A percentile compares a stretch with the other conserved stretches of the same genome.
phyloP scores from a whole-genome alignment of 2,329 filamentous ascomycete species.

The Alternaria sp. region DNA sequence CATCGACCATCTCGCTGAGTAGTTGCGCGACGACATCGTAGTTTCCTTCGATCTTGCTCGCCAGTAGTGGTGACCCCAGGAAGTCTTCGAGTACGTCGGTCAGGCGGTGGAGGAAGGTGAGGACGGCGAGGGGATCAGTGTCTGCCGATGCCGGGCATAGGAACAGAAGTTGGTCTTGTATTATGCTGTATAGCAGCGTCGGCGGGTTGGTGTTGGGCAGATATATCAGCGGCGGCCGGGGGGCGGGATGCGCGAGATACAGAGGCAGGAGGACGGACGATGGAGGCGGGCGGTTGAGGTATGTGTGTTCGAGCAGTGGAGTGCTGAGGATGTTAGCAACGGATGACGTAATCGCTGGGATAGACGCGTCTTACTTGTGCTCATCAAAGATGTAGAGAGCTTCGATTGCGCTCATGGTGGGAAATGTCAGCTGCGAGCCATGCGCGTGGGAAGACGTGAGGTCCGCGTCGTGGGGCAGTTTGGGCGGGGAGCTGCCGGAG shows the following conservation, averaged over 20 bases:
- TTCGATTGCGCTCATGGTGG: conserved; percentile 75
- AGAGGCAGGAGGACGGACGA: conserved; percentile 79
- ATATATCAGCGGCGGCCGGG: conserved; percentile 86
- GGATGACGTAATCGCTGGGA: neutral
- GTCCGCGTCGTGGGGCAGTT: conserved; percentile 24
- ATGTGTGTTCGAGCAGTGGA: conserved; percentile 86
- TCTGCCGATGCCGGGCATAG: conserved; percentile 85
- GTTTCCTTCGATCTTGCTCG: conserved; percentile 83
- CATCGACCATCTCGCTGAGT: conserved; percentile 95
- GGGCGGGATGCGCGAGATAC: conserved; percentile 81
- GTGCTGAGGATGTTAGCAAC: conserved; percentile 61
- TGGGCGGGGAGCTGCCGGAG: conserved; percentile 27
- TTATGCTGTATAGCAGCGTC: conserved; percentile 84
- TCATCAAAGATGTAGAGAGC: conserved; percentile 97
- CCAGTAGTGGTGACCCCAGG: conserved; percentile 82
- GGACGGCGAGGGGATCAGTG: conserved; percentile 83
- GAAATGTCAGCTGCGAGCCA: conserved; percentile 21
- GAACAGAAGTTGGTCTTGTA: conserved; percentile 87
- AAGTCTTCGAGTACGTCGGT: conserved; percentile 95
- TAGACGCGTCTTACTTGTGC: conserved; percentile 72
- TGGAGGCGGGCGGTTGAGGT: conserved; percentile 79
- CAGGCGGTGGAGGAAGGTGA: conserved; percentile 93
- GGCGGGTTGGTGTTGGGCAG: conserved; percentile 81
- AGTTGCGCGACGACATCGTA: conserved; percentile 96
- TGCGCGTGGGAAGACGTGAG: conserved; percentile 17